These are phyloP conservation scores for Pilaira anomala DNA, from an alignment of 192 early-diverging fungal genomes.

Conservation along the genomic window DNA sequence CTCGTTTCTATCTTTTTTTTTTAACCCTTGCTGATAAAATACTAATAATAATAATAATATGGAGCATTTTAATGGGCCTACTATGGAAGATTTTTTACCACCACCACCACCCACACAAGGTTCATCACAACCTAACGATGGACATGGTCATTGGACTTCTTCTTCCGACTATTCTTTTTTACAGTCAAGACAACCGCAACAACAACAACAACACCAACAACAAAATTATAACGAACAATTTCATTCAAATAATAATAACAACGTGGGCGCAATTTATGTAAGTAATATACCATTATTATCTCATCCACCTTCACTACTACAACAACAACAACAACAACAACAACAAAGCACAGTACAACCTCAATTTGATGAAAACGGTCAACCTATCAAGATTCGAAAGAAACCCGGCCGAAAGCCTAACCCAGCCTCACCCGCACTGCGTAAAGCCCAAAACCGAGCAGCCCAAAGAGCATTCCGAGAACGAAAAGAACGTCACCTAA, in stretches of 20 bases:
- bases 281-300: conserved; percentile 6
- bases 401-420: conserved; percentile 62
- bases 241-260: too few species aligned
- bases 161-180: not conserved
- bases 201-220: not conserved
- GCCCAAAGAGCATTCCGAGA: conserved; percentile 91
- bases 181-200: not conserved
- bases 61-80: not conserved
- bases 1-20: not conserved
- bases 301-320: not conserved
- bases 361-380: conserved; percentile 22
- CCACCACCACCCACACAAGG: not conserved
- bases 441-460: conserved; percentile 81
- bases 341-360: not conserved
- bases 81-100: not conserved
- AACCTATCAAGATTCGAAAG: conserved; percentile 46
- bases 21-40: too few species aligned
- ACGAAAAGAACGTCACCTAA: conserved; percentile 76
- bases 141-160: not conserved
- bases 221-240: not conserved
- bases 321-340: not conserved
- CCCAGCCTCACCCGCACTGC: conserved; percentile 56
- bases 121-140: not conserved
- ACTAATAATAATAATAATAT: not conserved
- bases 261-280: conserved; percentile 7